Evolutionary conservation across 169 alveolate genomes (phyloP).

Genomic region (Plasmodium malariae): DNA sequence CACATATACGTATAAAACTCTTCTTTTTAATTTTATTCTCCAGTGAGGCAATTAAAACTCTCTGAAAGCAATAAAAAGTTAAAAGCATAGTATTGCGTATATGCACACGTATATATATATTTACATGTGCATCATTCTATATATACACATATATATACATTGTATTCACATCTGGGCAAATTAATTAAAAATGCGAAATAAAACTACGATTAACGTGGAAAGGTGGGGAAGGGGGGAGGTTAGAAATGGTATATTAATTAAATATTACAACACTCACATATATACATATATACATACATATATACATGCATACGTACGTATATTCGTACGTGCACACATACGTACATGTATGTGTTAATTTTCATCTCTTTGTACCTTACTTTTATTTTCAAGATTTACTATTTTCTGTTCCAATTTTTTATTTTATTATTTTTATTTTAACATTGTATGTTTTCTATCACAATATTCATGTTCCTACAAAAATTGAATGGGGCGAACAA

Average conservation of each 20-base stretch:
- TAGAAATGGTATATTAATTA: no score
- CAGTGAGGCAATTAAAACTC: no score
- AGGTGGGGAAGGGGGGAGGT: not conserved
- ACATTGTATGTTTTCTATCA: slow-evolving; percentile 38
- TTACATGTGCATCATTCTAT: no score
- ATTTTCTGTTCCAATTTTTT: not conserved
- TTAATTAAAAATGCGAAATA: no score
- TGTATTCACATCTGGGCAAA: no score
- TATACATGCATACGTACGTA: not conserved
- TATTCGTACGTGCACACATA: not conserved
- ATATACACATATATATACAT: no score
- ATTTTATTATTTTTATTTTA: slow-evolving; percentile 22
- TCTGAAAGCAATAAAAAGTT: no score
- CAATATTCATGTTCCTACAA: slow-evolving; percentile 34
- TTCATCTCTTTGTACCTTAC: not conserved
- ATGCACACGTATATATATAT: no score
- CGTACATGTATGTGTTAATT: not conserved
- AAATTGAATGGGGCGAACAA: not conserved
- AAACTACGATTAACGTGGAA: no score
- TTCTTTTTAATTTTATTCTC: no score
- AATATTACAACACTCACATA: slow-evolving; percentile 1
- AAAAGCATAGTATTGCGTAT: no score
- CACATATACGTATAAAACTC: not conserved
- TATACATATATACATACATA: not conserved
- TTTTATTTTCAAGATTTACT: slow-evolving; percentile 11